Base-by-base conservation (phyloP, 306 rosid genomes). In the Urtica urens region DNA sequence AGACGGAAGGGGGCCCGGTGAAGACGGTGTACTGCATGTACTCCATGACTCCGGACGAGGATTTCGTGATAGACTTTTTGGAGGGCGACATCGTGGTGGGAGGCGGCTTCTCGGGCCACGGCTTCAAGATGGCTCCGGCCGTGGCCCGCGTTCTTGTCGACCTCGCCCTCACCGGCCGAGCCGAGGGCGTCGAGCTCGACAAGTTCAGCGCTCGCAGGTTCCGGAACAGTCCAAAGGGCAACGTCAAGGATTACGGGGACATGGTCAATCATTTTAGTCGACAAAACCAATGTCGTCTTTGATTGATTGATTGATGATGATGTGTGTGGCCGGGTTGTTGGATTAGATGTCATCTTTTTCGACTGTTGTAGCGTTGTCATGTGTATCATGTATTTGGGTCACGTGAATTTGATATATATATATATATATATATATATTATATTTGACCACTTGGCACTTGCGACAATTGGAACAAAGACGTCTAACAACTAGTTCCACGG, bases 21-120 rank as follows among this genome's bases (percentile, higher is more conserved):
- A 59, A 73, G 3, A 85, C 72, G 5, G 94, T 79, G 16, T 17
- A 62, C 5, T 90, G 99, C 51, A 79, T 90, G 94, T 90, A 90
- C 23, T 75, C 99, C 0, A 65, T 77, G 95, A 90, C 92, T 0
- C 92, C 95, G 0, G 93, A 80, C 15, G 87, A 77, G 64, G 93
- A 92, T 53, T 92, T 71, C 28, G 75, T 92, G 41, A 70, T 92
- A 18, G 99, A 85, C 61, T 92, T 77, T 34, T 42, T 92, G 75
- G 96, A 95, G 3, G 83, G 93, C 39, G 82, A 79, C 44, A 83
- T 90, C 41, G 83, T 85, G 42, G 13, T 85, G 1, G 99, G 99
- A 5, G 92, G 73, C 0, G 99, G 99, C 45, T 90, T 90, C 63
- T 90, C 95, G 0, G 99, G 99, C 43, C 95, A 90, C 10, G 99